Base-by-base conservation (phyloP, 2,329 filamentous ascomycete species). In the Hymenoscyphus fructigenus region DNA sequence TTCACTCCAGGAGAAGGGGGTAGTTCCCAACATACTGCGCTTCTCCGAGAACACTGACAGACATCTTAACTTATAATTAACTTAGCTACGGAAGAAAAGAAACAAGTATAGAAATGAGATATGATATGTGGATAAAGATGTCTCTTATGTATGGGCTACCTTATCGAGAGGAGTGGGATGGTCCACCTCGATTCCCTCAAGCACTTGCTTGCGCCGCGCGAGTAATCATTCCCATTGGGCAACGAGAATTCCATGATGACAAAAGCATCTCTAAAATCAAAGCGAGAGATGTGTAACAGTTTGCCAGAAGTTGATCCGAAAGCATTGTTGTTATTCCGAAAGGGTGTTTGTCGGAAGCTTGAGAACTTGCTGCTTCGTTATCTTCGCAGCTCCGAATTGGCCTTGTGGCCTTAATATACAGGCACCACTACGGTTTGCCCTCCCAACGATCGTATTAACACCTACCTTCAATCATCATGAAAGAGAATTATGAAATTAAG, bases 41-140 rank as follows among this genome's bases (percentile, higher is more conserved):
- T 20, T 61, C 63, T 26, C 67, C 67, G 0, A 69, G 61, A 10
- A 69, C 67, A 41, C 63, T 66, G 57, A 69, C 64, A 6, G 67
- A 67, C 67, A 69, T 69, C 17, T 57, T 65, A 53, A 26, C 14
- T 23, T 47, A 7, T 20, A n/a, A 17, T 38, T 38, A 5, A 4
- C 15, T 17, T 38, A 15, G 14, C 17, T 38, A 3, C 17, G 17
- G 4, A 38, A 14, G 17, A 14, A 14, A 38, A 38, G 36, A 14
- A 38, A 15, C 36, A 38, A 38, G 36, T 38, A 14, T 4, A 17
- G 36, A 15, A 14, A 38, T 14, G 36, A 38, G 17, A 38, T 4
- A 14, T 4, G 17, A 14, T 38, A 38, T 38, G 7, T 2, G 14
- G 12, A 36, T 36, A 7, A 12, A 50, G 41, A 3, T 20, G 15